phyloP scores from a whole-genome alignment of 2,329 filamentous ascomycete genomes.

The Trichoderma breve region DNA sequence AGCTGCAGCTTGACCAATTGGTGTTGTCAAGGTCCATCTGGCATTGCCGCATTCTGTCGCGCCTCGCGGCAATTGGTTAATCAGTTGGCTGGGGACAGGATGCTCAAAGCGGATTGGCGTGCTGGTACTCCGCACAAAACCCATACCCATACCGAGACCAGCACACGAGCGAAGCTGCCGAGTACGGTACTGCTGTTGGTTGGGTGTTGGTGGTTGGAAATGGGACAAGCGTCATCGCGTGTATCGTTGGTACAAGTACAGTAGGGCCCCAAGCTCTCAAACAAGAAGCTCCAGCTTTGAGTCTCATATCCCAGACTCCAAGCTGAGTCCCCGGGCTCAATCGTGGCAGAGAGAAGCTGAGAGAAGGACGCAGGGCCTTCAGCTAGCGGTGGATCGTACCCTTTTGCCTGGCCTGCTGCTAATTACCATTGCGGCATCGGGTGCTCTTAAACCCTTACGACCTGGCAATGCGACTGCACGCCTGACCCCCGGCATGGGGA shows the following conservation, averaged over 20 bases:
- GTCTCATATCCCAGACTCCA: background rate
- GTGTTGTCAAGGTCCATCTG: background rate
- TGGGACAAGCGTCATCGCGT: background rate
- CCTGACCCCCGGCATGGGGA: constrained; percentile 12
- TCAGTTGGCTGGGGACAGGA: background rate
- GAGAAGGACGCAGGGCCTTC: background rate
- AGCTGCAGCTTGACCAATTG: background rate
- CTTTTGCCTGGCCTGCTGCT: background rate
- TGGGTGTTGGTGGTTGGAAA: background rate
- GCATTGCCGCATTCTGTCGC: constrained; percentile 5
- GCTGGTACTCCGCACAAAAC: background rate
- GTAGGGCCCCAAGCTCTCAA: background rate
- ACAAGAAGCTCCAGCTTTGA: background rate
- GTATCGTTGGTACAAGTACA: background rate
- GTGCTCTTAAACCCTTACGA: background rate
- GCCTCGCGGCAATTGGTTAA: constrained; percentile 11
- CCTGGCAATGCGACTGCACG: background rate
- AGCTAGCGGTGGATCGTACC: background rate
- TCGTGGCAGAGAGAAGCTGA: background rate
- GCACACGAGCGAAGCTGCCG: background rate
- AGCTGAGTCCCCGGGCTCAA: background rate
- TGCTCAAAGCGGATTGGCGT: background rate
- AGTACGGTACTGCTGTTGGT: background rate
- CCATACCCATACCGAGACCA: background rate
- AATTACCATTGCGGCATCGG: background rate